Evolutionary conservation across 129 eudicot genomes (phyloP), one percentile per base, ranked within the genome.

Genomic region (Helichrysum umbraculigerum): DNA sequence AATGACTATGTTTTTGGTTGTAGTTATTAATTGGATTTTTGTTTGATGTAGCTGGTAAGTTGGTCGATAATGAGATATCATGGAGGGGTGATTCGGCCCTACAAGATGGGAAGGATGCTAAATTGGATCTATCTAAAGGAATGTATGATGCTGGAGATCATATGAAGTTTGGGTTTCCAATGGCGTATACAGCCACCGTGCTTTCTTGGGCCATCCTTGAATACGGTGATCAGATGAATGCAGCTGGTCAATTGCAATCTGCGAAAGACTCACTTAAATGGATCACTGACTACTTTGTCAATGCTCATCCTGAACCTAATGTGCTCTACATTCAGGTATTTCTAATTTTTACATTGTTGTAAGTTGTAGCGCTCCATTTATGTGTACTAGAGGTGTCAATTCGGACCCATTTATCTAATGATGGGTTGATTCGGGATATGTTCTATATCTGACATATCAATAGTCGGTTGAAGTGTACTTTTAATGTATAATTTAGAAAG

Each of bases 121-220:
- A 77, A 60, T 29, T 94, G 86, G 99, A 94, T 82, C 96, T 94
- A 32, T 84, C 93, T 0, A 91, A 94, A 81, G 99, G 99, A 73
- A 82, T 94, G 93, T 94, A 91, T 60, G 97, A 94, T 83, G 99
- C 99, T 42, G 99, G 99, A 57, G 99, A 94, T 85, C 97, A 94
- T 75, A 91, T 94, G 97, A 94, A 94, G 75, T 94, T 94, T 85
- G 90, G 90, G 7, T 94, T 94, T 66, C 99, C 99, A 0, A 76
- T 94, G 97, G 99, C 97, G 71, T 91, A 78, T 66, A 94, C 99
- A n/a, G 99, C 99, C 64, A 91, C 99, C 0, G 91, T 91, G 5
- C 86, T 94, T 68, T 87, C 99, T 0, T 94, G 99, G 99, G 81
- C 94, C 22, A 94, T 94, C 71, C 99, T 94, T 25, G 99, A 94